phyloP scores from a whole-genome alignment of 768 basidiomycete genomes.

The Hygrocybe punicea region DNA sequence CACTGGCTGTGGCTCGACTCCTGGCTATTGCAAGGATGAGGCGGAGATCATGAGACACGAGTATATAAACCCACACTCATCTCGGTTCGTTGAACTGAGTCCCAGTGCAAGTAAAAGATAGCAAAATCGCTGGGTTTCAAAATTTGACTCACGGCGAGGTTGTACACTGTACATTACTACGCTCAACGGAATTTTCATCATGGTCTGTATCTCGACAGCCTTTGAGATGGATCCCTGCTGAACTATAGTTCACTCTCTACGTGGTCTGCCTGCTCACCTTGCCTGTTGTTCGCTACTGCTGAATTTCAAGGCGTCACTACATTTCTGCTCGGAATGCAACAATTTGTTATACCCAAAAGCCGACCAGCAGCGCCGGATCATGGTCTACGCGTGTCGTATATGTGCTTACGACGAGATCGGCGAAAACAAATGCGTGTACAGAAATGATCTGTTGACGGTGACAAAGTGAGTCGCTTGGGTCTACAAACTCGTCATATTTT shows the following conservation, averaged over 20 bases:
- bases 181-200: too few species aligned
- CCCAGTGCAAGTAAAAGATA: too few species aligned
- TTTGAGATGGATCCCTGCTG: background rate
- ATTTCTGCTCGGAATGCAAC: conserved; percentile 94
- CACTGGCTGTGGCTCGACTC: too few species aligned
- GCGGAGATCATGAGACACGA: too few species aligned
- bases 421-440: conserved; percentile 86
- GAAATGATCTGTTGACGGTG: conserved; percentile 88
- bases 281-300: background rate
- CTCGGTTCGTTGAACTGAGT: too few species aligned
- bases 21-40: too few species aligned
- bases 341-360: conserved; percentile 93
- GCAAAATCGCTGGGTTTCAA: too few species aligned
- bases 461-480: conserved; percentile 81
- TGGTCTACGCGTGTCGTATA: conserved; percentile 91
- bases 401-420: conserved; percentile 83
- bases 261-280: background rate
- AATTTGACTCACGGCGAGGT: too few species aligned
- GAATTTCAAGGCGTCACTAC: conserved; percentile 63
- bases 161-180: too few species aligned
- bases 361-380: conserved; percentile 76
- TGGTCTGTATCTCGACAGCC: background rate
- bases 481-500: conserved; percentile 1
- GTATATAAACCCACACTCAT: too few species aligned
- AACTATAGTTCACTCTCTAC: background rate